These are phyloP conservation scores for Saccharomyces pastorianus DNA, from an alignment of 1,139 yeast species.

Conservation along the genomic window DNA sequence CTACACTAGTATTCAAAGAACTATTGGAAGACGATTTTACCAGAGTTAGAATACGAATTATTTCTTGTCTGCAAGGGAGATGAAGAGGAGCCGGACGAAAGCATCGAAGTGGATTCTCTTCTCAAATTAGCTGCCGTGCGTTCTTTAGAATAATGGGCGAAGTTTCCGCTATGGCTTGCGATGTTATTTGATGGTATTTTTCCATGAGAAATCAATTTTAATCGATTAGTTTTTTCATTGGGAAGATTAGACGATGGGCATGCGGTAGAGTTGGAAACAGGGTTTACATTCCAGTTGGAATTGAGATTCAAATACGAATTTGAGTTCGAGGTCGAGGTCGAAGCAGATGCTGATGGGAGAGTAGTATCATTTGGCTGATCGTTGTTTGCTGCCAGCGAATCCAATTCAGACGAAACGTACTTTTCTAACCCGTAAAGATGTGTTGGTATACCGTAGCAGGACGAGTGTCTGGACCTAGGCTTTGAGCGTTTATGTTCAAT, in stretches of 20 bases:
- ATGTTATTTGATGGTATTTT: not conserved
- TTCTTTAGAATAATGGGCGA: not conserved
- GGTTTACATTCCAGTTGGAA: not conserved
- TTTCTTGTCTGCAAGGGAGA: not conserved
- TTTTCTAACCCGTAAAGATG: constrained; percentile 28
- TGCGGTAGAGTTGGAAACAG: not conserved
- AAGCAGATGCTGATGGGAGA: not conserved
- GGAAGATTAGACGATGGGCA: not conserved
- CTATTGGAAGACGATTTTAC: not conserved
- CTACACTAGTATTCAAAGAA: not conserved
- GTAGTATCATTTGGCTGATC: constrained; percentile 1
- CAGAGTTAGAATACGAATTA: constrained; percentile 2
- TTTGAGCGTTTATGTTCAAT: not conserved
- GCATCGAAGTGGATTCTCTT: not conserved
- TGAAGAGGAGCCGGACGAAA: not conserved
- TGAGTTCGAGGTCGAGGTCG: not conserved
- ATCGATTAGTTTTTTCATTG: not conserved
- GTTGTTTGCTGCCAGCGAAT: constrained; percentile 16
- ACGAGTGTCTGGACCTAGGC: constrained; percentile 7
- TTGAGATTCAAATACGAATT: not conserved
- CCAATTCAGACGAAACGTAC: constrained; percentile 25
- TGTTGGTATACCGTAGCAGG: constrained; percentile 26
- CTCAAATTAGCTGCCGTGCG: not conserved
- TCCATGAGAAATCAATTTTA: not conserved
- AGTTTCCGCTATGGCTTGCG: not conserved